phyloP scores from a whole-genome alignment of 495 filamentous ascomycete species.

The Durotheca rogersii region DNA sequence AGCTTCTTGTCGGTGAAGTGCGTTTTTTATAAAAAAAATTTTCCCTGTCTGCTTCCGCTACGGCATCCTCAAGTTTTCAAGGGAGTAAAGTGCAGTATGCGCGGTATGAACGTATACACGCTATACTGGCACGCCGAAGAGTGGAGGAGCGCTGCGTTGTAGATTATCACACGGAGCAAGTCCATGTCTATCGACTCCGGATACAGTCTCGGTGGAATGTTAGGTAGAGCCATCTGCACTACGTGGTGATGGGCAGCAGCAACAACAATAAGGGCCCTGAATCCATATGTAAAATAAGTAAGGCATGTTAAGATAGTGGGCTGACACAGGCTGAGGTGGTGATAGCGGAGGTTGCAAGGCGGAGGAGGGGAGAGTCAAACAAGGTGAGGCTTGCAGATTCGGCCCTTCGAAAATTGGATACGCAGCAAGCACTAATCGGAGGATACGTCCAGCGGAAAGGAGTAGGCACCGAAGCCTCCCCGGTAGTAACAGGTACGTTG shows the following conservation, averaged over 20 bases:
- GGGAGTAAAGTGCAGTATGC: conserved; percentile 10
- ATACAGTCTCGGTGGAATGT: conserved; percentile 1
- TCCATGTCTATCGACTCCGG: conserved; percentile 6
- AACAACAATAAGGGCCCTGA: conserved; percentile 16
- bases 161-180: conserved; percentile 17
- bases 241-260: conserved; percentile 26
- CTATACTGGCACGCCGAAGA: conserved; percentile 5
- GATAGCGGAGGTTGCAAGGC: not conserved
- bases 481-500: not conserved
- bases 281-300: not conserved
- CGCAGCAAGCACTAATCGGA: conserved; percentile 23
- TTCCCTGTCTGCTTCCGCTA: conserved; percentile 11
- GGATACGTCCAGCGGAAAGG: not conserved
- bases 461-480: not conserved
- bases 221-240: conserved; percentile 13
- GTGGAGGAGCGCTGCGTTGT: conserved; percentile 13
- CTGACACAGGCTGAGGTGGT: not conserved
- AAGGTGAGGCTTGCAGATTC: conserved; percentile 30
- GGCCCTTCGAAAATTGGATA: conserved; percentile 15
- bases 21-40: conserved; percentile 4
- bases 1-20: conserved; percentile 31
- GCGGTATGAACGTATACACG: conserved; percentile 8
- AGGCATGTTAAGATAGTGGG: conserved; percentile 4
- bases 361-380: too few relatives aligned
- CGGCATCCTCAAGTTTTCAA: conserved; percentile 7